Conservation (phyloP, 2,329 filamentous ascomycete genomes). For the Colletotrichum godetiae region DNA sequence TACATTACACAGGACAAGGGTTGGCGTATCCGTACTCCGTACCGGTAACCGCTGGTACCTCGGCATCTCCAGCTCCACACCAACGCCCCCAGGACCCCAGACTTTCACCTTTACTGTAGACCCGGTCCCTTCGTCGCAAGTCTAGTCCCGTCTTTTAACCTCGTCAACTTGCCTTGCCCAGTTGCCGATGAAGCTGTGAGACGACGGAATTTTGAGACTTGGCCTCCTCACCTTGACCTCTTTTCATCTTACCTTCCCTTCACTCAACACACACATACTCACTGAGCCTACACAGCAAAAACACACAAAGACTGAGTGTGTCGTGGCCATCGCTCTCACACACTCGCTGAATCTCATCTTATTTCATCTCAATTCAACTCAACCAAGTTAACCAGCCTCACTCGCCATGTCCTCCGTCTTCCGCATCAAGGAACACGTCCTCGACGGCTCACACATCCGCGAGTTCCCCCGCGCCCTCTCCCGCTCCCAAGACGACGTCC, state of each 20-base stretch:
- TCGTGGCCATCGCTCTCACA: not conserved
- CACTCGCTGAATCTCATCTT: not conserved
- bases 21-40: not conserved
- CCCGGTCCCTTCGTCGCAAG: not conserved
- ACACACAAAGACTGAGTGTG: not conserved
- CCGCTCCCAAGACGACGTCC: slow-evolving; percentile 77
- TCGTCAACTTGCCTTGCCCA: not conserved
- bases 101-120: not conserved
- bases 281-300: not conserved
- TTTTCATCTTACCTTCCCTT: not conserved
- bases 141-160: not conserved
- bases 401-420: slow-evolving; percentile 58
- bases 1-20: too few species aligned
- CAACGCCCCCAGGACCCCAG: slow-evolving; percentile 10
- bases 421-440: slow-evolving; percentile 77
- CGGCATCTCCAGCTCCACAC: slow-evolving; percentile 25
- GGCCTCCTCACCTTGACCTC: not conserved
- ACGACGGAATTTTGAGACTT: not conserved
- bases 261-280: not conserved
- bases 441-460: slow-evolving; percentile 82
- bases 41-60: slow-evolving; percentile 25
- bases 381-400: not conserved
- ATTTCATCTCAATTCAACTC: too few species aligned
- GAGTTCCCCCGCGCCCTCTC: slow-evolving; percentile 82
- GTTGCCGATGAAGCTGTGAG: not conserved